phyloP scores from a whole-genome alignment of 2,329 filamentous ascomycete genomes.

The Sporothrix luriei region DNA sequence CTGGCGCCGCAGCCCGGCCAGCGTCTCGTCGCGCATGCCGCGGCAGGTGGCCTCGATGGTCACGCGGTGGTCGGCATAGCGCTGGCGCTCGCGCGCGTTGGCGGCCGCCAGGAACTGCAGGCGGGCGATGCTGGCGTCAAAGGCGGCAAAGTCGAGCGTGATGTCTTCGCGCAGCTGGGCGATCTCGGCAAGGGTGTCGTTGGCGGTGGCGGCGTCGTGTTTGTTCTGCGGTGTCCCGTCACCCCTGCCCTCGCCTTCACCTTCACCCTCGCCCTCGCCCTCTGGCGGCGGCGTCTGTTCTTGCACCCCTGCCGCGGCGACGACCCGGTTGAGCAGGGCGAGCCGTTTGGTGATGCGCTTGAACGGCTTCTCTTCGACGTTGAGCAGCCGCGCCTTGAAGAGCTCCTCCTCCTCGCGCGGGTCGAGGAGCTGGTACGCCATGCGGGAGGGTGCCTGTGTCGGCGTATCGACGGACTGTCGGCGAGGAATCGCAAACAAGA shows the following conservation, averaged over 20 bases:
- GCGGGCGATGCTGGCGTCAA: constrained; percentile 82
- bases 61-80: constrained; percentile 78
- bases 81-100: constrained; percentile 79
- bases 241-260: constrained; percentile 32
- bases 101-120: constrained; percentile 84
- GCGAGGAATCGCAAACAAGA: neutral
- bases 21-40: constrained; percentile 72
- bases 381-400: constrained; percentile 82
- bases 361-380: constrained; percentile 90
- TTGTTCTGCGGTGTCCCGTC: neutral
- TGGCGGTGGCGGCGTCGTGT: constrained; percentile 41
- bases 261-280: constrained; percentile 30
- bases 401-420: constrained; percentile 79
- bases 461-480: neutral
- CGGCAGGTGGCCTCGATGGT: constrained; percentile 79
- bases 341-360: constrained; percentile 84
- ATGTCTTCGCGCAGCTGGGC: constrained; percentile 79
- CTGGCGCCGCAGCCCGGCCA: constrained; percentile 66
- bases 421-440: constrained; percentile 66
- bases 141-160: constrained; percentile 82
- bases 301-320: constrained; percentile 52
- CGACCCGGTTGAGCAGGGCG: constrained; percentile 66
- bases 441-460: neutral
- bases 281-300: constrained; percentile 70
- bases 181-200: constrained; percentile 50